Base-by-base conservation (phyloP, 352 stramenopile species). In the Blastocystis sp. region DNA sequence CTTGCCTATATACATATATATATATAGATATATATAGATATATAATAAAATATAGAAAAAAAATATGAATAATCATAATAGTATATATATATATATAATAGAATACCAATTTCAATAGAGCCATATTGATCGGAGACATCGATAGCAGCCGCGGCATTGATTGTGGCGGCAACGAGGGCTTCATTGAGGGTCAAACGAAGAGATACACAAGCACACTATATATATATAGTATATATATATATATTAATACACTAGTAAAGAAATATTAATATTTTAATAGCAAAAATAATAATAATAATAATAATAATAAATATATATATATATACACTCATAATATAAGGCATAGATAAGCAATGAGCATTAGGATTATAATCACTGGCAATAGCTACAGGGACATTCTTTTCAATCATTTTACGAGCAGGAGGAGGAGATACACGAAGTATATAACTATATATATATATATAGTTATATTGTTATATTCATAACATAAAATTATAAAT, bases 171-270 rank as follows among this genome's bases (percentile, higher is more conserved):
- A 4, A 82, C 75, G n/a, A 84, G 71, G 18, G 78, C 76, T 56
- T 84, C 75, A 41, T 79, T 79, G 76, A 84, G 81, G 43, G 75
- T 83, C 77, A 84, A 79, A 27, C 72, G 69, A 52, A 84, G 80
- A 23, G 76, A 71, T 65, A 82, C 75, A 66, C 77, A 84, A 3
- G 74, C 73, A 74, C 83, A 80, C 68, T 84, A 81, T 23, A 1
- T 7, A 18, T 27, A 4, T n/a, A n/a, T n/a, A n/a, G n/a, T n/a
- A n/a, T n/a, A n/a, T n/a, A n/a, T n/a, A n/a, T n/a, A n/a, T n/a
- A n/a, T n/a, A n/a, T n/a, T n/a, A n/a, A n/a, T n/a, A n/a, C n/a
- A n/a, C n/a, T n/a, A n/a, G n/a, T n/a, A n/a, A n/a, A n/a, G n/a
- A n/a, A n/a, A n/a, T n/a, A n/a, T n/a, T n/a, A n/a, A n/a, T n/a